Evolutionary conservation across 169 alveolate species (phyloP), one percentile per base, ranked within the genome.

Genomic region (Plasmodium vivax): DNA sequence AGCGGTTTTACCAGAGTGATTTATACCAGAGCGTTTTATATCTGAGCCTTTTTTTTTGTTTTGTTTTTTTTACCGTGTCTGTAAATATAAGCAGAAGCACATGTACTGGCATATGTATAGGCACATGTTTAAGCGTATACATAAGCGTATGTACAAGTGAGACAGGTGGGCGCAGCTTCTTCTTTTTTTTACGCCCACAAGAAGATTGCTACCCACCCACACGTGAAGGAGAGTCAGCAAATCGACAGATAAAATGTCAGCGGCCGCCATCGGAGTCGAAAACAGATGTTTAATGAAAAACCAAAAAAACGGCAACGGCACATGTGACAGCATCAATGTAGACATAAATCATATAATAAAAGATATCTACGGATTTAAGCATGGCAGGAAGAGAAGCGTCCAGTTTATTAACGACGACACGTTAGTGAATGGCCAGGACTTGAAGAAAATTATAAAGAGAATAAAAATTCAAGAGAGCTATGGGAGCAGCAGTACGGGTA

Each of bases 331-430:
- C 12, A 45, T 80, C 32, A 88, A 88, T 88, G 88, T 88, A 38
- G 94, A 88, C 23, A 80, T 88, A 23, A 88, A 88, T 51, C 51
- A 88, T 68, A 88, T 88, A 16, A 88, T 88, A 79, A 88, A 88
- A 80, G 94, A 88, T 74, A 88, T 88, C 12, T 88, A 80, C 41
- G 94, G 90, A 5, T 79, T 47, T 36, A 88, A 80, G 47, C 45
- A 80, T 88, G 82, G 90, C 8, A 88, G 56, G 56, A 88, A 88
- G 83, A 88, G 94, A 88, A 80, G 12, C 56, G 75, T 81, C n/a
- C 94, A 88, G 12, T 88, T 80, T 88, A 88, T 88, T 19, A 68
- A 68, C 19, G 94, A 88, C 72, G 90, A 88, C 47, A 62, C 88
- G 9, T 41, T 88, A 62, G 12, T 16, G 16, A 88, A 38, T 58